A percentile compares a stretch with the other conserved stretches of the same genome.
Conservation (phyloP, 1,139 yeast genomes). For the Taphrina populina region DNA sequence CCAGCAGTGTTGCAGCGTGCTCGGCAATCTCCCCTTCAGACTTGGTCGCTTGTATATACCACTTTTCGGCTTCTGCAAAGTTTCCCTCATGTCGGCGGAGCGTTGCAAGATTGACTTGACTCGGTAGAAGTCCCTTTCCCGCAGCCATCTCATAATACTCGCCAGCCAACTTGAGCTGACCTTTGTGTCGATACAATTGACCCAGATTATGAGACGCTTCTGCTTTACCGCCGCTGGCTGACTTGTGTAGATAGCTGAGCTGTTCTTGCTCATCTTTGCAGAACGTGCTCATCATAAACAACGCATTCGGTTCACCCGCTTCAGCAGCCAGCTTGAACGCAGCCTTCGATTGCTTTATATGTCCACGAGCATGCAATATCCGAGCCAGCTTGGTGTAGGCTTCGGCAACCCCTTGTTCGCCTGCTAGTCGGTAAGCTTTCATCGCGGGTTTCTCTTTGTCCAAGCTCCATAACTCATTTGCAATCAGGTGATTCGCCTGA, state of each 20-base stretch:
- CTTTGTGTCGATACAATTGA: slow-evolving; percentile 18
- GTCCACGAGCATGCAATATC: not conserved
- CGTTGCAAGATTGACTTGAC: slow-evolving; percentile 32
- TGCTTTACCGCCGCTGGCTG: slow-evolving; percentile 26
- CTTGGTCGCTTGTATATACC: slow-evolving; percentile 23
- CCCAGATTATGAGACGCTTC: slow-evolving; percentile 34
- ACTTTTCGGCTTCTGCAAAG: slow-evolving; percentile 23
- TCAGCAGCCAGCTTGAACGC: slow-evolving; percentile 22
- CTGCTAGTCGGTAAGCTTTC: slow-evolving; percentile 21
- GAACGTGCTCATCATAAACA: slow-evolving; percentile 12
- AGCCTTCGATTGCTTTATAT: not conserved
- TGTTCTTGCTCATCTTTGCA: slow-evolving; percentile 4
- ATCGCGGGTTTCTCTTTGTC: not conserved
- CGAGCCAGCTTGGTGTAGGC: slow-evolving; percentile 17
- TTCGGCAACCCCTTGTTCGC: slow-evolving; percentile 21
- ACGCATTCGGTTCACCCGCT: slow-evolving; percentile 15
- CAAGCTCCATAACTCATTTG: slow-evolving; percentile 15
- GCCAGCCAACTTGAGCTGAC: slow-evolving; percentile 18
- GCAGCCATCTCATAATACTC: slow-evolving; percentile 33
- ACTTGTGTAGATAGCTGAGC: not conserved
- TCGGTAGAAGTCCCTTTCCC: slow-evolving; percentile 10
- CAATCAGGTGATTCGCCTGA: slow-evolving; percentile 16
- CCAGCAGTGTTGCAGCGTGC: slow-evolving; percentile 16
- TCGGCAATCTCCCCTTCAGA: slow-evolving; percentile 28
- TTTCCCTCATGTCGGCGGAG: slow-evolving; percentile 7